Base-by-base conservation (phyloP, 352 stramenopile species). In the Globisporangium recalcitrans region DNA sequence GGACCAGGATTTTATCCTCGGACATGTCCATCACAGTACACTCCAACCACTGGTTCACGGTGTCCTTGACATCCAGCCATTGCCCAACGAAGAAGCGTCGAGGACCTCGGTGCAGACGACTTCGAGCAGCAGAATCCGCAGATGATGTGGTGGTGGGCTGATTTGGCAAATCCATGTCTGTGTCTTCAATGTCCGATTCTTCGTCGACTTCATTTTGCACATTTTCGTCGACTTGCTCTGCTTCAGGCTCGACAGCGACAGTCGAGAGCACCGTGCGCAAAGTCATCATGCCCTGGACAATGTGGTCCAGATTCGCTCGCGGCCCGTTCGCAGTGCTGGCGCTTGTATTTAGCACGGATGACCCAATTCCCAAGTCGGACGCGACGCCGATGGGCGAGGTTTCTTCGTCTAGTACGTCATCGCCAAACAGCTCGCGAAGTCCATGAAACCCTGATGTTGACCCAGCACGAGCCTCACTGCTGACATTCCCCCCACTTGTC, bases 31-130 rank as follows among this genome's bases (percentile, higher is more conserved):
- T 88, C 10, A 99, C 77, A 0, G 96, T 99, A 22, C 93, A 96
- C 80, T 99, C 97, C 1, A 99, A 74, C 97, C 97, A 99, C 63
- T 99, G 96, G 72, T 98, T 97, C 27, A 99, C 96, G 0, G 97
- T 99, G 71, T 99, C 97, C 60, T 97, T 90, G 27, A 97, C 93
- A 74, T 99, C 96, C 4, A 99, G 73, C 96, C 96, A 99, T 70
- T 99, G 97, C 0, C 96, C 96, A 22, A 96, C 75, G 64, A 88
- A 91, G 62, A 93, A 92, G 19, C 70, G 75, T 8, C 84, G 71
- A 1, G 65, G 72, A 2, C 75, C 69, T 34, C 83, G 76, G 1
- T 60, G 69, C 3, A 69, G 54, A 13, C 31, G 9, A 13, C 29
- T 29, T 40, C 27, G 51, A 44, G 51, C 4, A 29, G 19, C n/a